Evolutionary conservation across 2,329 filamentous ascomycete genomes (phyloP).

Genomic region (Arthrobotrys conoides): DNA sequence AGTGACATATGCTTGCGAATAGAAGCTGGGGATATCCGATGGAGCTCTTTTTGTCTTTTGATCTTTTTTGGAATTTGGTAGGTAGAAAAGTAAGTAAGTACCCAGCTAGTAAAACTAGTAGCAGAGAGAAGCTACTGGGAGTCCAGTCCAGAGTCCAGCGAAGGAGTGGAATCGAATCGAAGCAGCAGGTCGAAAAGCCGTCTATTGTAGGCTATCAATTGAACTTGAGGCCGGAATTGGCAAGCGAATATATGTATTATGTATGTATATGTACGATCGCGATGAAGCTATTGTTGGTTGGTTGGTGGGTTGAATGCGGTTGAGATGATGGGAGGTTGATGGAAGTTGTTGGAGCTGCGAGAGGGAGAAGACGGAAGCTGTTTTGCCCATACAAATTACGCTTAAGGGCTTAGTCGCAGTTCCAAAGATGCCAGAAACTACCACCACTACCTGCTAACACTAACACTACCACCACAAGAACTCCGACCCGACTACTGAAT

Average conservation of each 20-base stretch:
- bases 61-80: conserved; percentile 32
- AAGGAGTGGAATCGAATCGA: conserved; percentile 53
- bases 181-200: conserved; percentile 24
- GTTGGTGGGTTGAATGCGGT: conserved; percentile 6
- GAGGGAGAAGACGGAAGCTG: conserved; percentile 28
- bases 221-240: conserved; percentile 39
- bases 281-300: conserved; percentile 12
- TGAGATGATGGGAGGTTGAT: conserved; percentile 27
- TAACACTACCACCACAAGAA: background rate
- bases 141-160: conserved; percentile 55
- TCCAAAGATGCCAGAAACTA: conserved; percentile 30
- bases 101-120: conserved; percentile 44
- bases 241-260: conserved; percentile 18
- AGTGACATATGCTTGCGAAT: conserved; percentile 7
- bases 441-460: background rate
- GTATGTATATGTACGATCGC: background rate
- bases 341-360: conserved; percentile 23
- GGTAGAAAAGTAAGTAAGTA: conserved; percentile 21
- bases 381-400: conserved; percentile 59
- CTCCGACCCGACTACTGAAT: conserved; percentile 32
- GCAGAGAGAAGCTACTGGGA: conserved; percentile 35
- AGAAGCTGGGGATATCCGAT: conserved; percentile 31
- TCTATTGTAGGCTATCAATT: conserved; percentile 47
- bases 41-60: conserved; percentile 31
- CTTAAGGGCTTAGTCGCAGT: conserved; percentile 36